Conservation (phyloP, 148 eudicot genomes). For the Silene conica region DNA sequence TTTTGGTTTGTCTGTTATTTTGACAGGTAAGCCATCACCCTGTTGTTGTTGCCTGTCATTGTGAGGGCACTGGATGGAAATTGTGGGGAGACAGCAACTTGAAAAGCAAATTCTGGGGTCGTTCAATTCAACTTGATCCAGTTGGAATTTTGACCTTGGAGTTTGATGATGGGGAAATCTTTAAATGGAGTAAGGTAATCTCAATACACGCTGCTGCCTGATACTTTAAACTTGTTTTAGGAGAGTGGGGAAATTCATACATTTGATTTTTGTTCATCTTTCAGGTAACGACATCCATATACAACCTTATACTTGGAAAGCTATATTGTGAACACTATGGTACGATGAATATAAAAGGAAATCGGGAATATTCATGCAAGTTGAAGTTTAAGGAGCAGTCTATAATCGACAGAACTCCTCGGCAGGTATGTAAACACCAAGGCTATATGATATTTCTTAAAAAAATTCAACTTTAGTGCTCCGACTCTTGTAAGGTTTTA, state of each 20-base stretch:
- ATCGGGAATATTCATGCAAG: conserved; percentile 58
- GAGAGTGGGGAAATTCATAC: not conserved
- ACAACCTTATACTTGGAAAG: conserved; percentile 90
- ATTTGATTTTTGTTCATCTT: conserved; percentile 10
- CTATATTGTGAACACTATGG: conserved; percentile 91
- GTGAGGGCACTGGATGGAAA: conserved; percentile 91
- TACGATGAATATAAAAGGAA: conserved; percentile 87
- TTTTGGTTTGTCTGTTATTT: conserved; percentile 19
- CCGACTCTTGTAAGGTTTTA: not conserved
- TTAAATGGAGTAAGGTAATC: conserved; percentile 90
- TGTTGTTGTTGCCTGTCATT: conserved; percentile 89
- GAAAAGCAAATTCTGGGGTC: conserved; percentile 97
- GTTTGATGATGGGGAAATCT: conserved; percentile 92
- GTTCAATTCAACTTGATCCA: conserved; percentile 94
- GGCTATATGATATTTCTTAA: not conserved
- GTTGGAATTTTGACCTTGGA: conserved; percentile 79
- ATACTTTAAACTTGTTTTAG: not conserved
- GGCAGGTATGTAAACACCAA: conserved; percentile 52
- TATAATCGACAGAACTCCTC: conserved; percentile 88
- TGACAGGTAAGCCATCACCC: conserved; percentile 94
- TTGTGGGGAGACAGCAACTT: conserved; percentile 89
- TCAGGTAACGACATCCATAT: conserved; percentile 92
- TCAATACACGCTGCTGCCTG: not conserved
- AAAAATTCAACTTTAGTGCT: not conserved
- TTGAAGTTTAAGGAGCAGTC: conserved; percentile 95